Evolutionary conservation across 192 early-diverging fungal species (phyloP).

Genomic region (Mortierella antarctica): DNA sequence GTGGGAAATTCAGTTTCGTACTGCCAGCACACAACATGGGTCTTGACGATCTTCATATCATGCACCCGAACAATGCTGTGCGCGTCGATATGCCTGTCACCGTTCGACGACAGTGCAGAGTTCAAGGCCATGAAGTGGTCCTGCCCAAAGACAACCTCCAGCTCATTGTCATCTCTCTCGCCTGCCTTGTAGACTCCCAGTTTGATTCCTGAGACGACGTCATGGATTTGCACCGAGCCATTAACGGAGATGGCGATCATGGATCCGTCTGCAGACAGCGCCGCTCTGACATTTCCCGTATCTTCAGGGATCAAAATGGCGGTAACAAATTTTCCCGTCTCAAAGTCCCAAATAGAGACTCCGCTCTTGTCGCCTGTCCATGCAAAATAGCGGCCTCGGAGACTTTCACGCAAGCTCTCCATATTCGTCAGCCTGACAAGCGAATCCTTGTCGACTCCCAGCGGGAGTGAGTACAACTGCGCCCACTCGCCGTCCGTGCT

Average conservation of each 20-base stretch:
- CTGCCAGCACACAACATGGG: not conserved
- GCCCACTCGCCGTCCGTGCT: no score
- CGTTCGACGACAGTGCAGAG: not conserved
- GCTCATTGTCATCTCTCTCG: not conserved
- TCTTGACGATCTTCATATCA: not conserved
- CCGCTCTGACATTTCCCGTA: not conserved
- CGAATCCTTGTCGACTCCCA: no score
- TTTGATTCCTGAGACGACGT: slow-evolving; percentile 10
- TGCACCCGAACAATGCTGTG: not conserved
- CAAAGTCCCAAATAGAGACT: slow-evolving; percentile 11
- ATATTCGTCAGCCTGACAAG: no score
- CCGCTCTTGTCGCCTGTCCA: slow-evolving; percentile 15
- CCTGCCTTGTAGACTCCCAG: not conserved
- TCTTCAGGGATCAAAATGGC: not conserved
- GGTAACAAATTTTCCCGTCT: slow-evolving; percentile 5
- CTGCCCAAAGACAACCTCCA: not conserved
- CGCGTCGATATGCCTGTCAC: not conserved
- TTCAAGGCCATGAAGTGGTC: slow-evolving; percentile 5
- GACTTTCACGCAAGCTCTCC: not conserved
- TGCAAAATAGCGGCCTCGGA: slow-evolving; percentile 2
- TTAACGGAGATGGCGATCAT: not conserved
- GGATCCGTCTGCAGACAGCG: not conserved
- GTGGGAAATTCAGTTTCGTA: not conserved
- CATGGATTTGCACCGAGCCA: not conserved
- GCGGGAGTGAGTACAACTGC: no score